Percentiles rank a stretch among this genome's conserved stretches.
Evolutionary conservation across 2,329 filamentous ascomycete species (phyloP).

Genomic region (Colletotrichum cereale): DNA sequence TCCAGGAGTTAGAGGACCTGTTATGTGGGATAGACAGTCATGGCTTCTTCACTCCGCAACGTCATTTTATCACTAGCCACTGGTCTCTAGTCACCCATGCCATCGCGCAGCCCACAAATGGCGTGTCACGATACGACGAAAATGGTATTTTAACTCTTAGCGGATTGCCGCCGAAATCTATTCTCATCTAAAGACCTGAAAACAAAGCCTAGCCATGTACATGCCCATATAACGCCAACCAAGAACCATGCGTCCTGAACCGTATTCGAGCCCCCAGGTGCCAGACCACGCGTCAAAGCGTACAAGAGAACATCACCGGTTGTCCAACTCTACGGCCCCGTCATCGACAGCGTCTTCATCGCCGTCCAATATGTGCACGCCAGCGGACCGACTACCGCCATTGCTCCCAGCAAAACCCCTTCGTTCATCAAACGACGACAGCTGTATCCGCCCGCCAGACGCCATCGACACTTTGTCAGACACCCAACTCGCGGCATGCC

Average conservation of each 20-base stretch:
- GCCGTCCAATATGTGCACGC: constrained; percentile 54
- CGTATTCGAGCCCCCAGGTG: constrained; percentile 1
- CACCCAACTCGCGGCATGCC: constrained; percentile 68
- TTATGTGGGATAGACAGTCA: background rate
- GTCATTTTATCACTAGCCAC: background rate
- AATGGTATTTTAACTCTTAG: background rate
- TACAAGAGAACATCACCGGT: constrained; percentile 44
- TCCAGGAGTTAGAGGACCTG: background rate
- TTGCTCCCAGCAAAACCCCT: constrained; percentile 55
- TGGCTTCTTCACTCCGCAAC: background rate
- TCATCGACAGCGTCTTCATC: constrained; percentile 56
- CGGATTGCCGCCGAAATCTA: background rate
- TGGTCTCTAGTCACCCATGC: background rate
- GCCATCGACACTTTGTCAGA: constrained; percentile 65
- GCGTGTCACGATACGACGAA: background rate
- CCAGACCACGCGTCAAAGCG: background rate
- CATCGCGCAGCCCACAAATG: background rate
- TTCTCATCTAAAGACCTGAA: constrained; percentile 2
- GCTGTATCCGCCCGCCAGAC: constrained; percentile 69
- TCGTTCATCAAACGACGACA: constrained; percentile 57
- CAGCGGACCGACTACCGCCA: constrained; percentile 53
- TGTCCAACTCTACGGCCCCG: constrained; percentile 59
- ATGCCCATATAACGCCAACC: constrained; percentile 27
- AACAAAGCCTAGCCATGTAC: background rate
- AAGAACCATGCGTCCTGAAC: background rate